Evolutionary conservation across 176 grass and related monocot species (phyloP).

Genomic region (Eleusine indica): DNA sequence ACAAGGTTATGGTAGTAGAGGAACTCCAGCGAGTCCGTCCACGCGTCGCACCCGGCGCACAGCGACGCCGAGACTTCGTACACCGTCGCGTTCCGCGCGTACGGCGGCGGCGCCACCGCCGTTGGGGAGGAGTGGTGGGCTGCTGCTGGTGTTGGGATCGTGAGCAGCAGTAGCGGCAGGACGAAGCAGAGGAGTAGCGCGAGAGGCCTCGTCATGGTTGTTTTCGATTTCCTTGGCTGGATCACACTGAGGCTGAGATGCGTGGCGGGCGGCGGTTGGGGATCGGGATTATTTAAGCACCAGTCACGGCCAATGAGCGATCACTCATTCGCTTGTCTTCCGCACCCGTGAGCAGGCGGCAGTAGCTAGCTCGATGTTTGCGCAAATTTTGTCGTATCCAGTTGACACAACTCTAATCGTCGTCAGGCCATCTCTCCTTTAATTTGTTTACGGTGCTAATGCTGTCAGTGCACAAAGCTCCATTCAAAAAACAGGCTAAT

Average conservation of each 20-base stretch:
- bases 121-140: neutral
- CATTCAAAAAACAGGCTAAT: neutral
- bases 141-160: neutral
- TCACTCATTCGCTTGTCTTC: neutral
- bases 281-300: neutral
- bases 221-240: neutral
- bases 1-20: conserved; percentile 66
- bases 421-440: neutral
- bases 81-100: conserved; percentile 41
- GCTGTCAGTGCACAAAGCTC: neutral
- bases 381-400: neutral
- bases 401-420: neutral
- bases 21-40: conserved; percentile 57
- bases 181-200: neutral
- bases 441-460: neutral
- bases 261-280: neutral
- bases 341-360: neutral
- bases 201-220: neutral
- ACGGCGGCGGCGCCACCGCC: neutral
- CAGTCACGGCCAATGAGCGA: neutral
- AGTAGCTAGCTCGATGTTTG: neutral
- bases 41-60: conserved; percentile 46
- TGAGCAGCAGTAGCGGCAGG: neutral
- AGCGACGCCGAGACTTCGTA: conserved; percentile 39
- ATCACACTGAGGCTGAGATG: neutral